Conservation (phyloP, 163 green algal species). For the Scenedesmus sp. region DNA sequence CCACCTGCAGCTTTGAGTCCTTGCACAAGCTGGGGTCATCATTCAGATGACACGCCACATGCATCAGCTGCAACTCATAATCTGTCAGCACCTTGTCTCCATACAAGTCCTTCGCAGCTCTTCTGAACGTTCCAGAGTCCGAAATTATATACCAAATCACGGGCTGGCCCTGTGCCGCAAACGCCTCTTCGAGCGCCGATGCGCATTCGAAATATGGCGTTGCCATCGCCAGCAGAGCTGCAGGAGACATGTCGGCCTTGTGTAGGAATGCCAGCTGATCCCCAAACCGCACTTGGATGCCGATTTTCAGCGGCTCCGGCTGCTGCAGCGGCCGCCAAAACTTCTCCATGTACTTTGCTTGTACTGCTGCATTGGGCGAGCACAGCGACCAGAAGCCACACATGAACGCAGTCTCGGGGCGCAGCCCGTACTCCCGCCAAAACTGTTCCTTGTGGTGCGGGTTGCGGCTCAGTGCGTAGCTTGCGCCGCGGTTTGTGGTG, state of each 20-base stretch:
- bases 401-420: slow-evolving; percentile 36
- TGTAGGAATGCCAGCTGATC: neutral
- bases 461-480: neutral
- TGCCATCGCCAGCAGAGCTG: neutral
- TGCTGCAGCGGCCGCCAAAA: slow-evolving; percentile 16
- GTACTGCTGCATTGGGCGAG: neutral
- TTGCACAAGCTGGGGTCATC: neutral
- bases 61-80: neutral
- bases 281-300: slow-evolving; percentile 29
- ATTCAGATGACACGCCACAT: neutral
- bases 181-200: neutral
- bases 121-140: slow-evolving; percentile 5
- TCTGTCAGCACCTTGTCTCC: slow-evolving; percentile 37
- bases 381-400: slow-evolving; percentile 47
- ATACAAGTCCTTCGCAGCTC: slow-evolving; percentile 26
- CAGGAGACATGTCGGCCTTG: neutral
- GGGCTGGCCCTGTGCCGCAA: neutral
- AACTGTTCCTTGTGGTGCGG: neutral
- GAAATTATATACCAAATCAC: slow-evolving; percentile 48
- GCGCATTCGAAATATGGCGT: slow-evolving; percentile 30
- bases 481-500: neutral
- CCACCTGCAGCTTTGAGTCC: neutral
- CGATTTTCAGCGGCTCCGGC: slow-evolving; percentile 14
- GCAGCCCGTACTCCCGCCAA: neutral
- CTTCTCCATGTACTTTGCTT: neutral